A percentile compares a stretch with the other conserved stretches of the same genome.
Evolutionary conservation across 805 yeast genomes (phyloP).

Genomic region (Kregervanrija fluxuum): DNA sequence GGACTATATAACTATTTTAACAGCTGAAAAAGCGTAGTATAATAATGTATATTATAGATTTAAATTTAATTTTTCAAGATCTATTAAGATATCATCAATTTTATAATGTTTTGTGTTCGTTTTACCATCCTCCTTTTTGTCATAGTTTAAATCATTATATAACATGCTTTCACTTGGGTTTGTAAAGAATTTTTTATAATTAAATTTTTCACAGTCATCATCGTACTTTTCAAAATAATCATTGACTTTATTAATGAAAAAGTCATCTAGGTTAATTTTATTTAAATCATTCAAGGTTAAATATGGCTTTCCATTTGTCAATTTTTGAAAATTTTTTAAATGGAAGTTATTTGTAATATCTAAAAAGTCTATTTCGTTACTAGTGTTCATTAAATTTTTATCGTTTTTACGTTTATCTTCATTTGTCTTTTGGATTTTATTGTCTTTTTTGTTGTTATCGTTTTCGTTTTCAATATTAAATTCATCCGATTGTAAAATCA

Average conservation of each 20-base stretch:
- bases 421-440: background rate
- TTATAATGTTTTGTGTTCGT: no score
- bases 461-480: slow-evolving; percentile 10
- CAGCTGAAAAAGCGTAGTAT: no score
- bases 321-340: slow-evolving; percentile 31
- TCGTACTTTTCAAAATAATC: slow-evolving; percentile 5
- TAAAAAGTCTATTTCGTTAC: slow-evolving; percentile 30
- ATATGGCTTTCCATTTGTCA: slow-evolving; percentile 32
- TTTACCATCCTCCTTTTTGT: no score
- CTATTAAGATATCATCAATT: no score
- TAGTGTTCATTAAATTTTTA: slow-evolving; percentile 3
- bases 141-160: background rate
- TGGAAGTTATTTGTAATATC: slow-evolving; percentile 33
- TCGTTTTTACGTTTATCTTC: background rate
- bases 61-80: no score
- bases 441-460: background rate
- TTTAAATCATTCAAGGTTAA: slow-evolving; percentile 33
- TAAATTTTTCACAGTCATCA: slow-evolving; percentile 6
- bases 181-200: slow-evolving; percentile 14
- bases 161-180: background rate
- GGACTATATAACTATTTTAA: no score
- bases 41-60: no score
- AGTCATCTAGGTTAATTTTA: slow-evolving; percentile 23
- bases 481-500: slow-evolving; percentile 15
- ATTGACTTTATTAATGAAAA: slow-evolving; percentile 8